These are phyloP conservation scores for Penicillium egyptiacum DNA, from an alignment of 495 filamentous ascomycete genomes.

Conservation along the genomic window DNA sequence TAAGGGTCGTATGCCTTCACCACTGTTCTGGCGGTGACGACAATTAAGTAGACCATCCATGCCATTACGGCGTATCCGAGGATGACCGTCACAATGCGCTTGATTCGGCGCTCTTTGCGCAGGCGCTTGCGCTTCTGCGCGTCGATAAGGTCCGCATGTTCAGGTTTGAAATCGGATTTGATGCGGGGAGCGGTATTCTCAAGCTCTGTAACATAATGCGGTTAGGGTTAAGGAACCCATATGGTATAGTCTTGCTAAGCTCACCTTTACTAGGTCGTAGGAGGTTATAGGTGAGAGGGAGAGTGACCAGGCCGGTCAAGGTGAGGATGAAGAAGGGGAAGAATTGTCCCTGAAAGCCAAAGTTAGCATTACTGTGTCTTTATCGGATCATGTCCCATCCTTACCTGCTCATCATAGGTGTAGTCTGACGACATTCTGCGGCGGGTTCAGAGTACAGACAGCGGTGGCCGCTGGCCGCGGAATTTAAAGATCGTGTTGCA, in stretches of 20 bases:
- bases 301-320: slow-evolving; percentile 78
- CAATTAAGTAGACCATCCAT: slow-evolving; percentile 89
- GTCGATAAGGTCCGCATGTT: slow-evolving; percentile 81
- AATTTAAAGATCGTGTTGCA: slow-evolving; percentile 31
- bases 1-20: slow-evolving; percentile 95
- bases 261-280: slow-evolving; percentile 73
- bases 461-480: slow-evolving; percentile 38
- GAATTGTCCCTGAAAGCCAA: slow-evolving; percentile 73
- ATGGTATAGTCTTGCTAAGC: slow-evolving; percentile 19
- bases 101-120: slow-evolving; percentile 84
- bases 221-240: background rate
- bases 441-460: slow-evolving; percentile 38
- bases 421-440: slow-evolving; percentile 91
- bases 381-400: slow-evolving; percentile 12
- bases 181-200: slow-evolving; percentile 68
- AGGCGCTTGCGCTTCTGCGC: slow-evolving; percentile 82
- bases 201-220: slow-evolving; percentile 45
- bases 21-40: slow-evolving; percentile 67
- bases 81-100: slow-evolving; percentile 75
- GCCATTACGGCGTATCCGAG: slow-evolving; percentile 82
- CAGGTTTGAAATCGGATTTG: slow-evolving; percentile 73
- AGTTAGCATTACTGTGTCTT: slow-evolving; percentile 10
- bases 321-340: slow-evolving; percentile 98
- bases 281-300: slow-evolving; percentile 87
- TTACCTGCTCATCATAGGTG: slow-evolving; percentile 91